Evolutionary conservation across 352 stramenopile species (phyloP).

Genomic region (Phytopythium chamaehyphon): DNA sequence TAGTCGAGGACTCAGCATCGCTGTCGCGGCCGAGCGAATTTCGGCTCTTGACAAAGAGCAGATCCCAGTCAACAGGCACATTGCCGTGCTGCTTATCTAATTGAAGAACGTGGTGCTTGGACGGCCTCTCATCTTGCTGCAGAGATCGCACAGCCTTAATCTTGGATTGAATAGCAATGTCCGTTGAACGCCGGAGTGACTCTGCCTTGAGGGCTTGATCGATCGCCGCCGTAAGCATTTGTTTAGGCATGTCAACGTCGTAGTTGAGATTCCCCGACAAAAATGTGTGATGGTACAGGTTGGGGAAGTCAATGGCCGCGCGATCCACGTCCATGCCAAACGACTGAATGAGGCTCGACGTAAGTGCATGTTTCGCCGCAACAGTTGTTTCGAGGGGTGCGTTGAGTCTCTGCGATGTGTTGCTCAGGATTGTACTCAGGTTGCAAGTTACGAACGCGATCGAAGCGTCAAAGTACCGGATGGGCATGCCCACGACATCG

Average conservation of each 20-base stretch:
- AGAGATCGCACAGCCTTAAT: slow-evolving; percentile 33
- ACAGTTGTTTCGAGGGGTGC: slow-evolving; percentile 24
- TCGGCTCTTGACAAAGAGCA: slow-evolving; percentile 43
- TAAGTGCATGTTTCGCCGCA: slow-evolving; percentile 47
- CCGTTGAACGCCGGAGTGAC: slow-evolving; percentile 48
- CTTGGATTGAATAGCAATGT: slow-evolving; percentile 56
- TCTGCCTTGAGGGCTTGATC: slow-evolving; percentile 79
- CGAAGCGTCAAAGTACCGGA: slow-evolving; percentile 81
- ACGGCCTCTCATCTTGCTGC: slow-evolving; percentile 1
- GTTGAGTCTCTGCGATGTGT: slow-evolving; percentile 22
- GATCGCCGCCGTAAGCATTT: slow-evolving; percentile 31
- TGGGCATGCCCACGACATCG: slow-evolving; percentile 72
- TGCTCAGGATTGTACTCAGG: slow-evolving; percentile 38
- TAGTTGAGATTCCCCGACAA: slow-evolving; percentile 81
- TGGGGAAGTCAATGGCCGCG: slow-evolving; percentile 73
- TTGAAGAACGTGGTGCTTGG: slow-evolving; percentile 4
- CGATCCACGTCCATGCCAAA: slow-evolving; percentile 79
- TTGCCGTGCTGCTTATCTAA: slow-evolving; percentile 20
- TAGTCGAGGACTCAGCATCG: slow-evolving; percentile 21
- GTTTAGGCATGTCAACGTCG: slow-evolving; percentile 47
- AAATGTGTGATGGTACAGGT: slow-evolving; percentile 84
- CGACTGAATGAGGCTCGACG: slow-evolving; percentile 66
- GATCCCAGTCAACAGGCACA: slow-evolving; percentile 41
- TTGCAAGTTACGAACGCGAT: slow-evolving; percentile 85
- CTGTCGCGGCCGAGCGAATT: slow-evolving; percentile 34